Conservation (phyloP, 257 asterid species). For the Phtheirospermum japonicum region DNA sequence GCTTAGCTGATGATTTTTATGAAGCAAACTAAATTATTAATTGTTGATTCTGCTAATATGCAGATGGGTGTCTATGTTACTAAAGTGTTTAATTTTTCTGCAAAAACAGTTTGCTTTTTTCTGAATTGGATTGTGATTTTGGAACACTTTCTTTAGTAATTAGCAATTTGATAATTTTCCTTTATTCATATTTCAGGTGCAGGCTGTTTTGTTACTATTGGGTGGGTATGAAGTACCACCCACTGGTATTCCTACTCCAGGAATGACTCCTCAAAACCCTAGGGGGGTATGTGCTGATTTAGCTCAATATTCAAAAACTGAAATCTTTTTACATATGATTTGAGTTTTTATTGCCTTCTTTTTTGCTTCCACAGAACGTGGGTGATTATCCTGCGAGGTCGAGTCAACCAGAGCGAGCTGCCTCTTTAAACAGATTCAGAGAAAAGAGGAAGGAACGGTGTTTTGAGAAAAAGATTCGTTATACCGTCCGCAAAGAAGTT, state of each 20-base stretch:
- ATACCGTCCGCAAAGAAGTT: constrained; percentile 96
- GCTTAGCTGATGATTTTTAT: neutral
- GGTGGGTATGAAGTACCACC: constrained; percentile 97
- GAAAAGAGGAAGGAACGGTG: constrained; percentile 95
- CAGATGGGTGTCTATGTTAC: too few relatives aligned
- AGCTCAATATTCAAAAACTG: constrained; percentile 13
- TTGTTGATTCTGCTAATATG: constrained; percentile 1
- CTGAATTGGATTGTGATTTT: neutral
- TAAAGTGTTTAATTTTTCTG: too few relatives aligned
- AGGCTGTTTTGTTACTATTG: constrained; percentile 80
- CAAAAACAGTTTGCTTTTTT: neutral
- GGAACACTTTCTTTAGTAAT: neutral
- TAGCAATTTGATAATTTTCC: neutral
- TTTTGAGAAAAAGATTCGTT: constrained; percentile 91
- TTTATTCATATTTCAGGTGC: constrained; percentile 53
- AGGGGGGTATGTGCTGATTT: constrained; percentile 62
- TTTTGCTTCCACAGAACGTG: constrained; percentile 45
- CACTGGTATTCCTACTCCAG: constrained; percentile 59
- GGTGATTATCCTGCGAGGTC: constrained; percentile 71
- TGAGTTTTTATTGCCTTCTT: constrained; percentile 14
- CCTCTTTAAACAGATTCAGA: constrained; percentile 87
- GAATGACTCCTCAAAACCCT: constrained; percentile 63
- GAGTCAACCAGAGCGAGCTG: constrained; percentile 87
- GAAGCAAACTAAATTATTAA: neutral
- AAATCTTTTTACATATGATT: constrained; percentile 11